phyloP scores from a whole-genome alignment of 139 green algal species.

The Eudorina sp. region DNA sequence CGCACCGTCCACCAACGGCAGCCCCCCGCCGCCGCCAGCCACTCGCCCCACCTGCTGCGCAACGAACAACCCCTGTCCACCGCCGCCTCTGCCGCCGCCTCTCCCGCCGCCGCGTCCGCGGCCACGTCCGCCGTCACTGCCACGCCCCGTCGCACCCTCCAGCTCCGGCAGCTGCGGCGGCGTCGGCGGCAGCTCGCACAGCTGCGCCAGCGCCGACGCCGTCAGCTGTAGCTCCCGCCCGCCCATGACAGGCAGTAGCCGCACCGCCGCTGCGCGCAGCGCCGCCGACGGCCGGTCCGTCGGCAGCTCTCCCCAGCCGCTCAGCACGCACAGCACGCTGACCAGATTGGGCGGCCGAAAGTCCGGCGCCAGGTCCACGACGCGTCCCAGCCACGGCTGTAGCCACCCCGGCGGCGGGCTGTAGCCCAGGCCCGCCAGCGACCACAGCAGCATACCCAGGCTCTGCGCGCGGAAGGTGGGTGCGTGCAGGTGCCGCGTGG shows the following conservation, averaged over 20 bases:
- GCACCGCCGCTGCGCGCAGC: neutral
- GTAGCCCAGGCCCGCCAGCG: conserved; percentile 43
- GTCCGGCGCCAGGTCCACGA: neutral
- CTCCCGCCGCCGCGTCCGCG: neutral
- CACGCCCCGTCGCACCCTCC: neutral
- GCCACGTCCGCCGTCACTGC: neutral
- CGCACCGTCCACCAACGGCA: neutral
- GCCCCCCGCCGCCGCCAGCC: neutral
- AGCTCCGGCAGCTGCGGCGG: neutral
- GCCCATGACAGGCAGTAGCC: conserved; percentile 21
- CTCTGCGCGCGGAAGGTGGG: neutral
- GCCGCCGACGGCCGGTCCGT: neutral
- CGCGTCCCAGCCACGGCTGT: conserved; percentile 20
- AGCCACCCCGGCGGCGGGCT: conserved; percentile 28
- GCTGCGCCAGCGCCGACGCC: conserved; percentile 40
- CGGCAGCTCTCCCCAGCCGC: conserved; percentile 27
- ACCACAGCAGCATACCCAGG: conserved; percentile 35
- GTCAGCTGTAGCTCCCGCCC: conserved; percentile 25
- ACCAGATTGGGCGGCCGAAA: conserved; percentile 29
- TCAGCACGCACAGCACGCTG: conserved; percentile 31
- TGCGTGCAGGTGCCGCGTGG: neutral
- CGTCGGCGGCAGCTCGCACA: conserved; percentile 21
- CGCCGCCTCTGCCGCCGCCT: neutral
- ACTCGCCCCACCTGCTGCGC: too few relatives aligned
- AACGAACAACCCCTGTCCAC: too few relatives aligned